A percentile compares a stretch with the other conserved stretches of the same genome.
Conservation (phyloP, 2,329 filamentous ascomycete genomes). For the Aspergillus sp. region DNA sequence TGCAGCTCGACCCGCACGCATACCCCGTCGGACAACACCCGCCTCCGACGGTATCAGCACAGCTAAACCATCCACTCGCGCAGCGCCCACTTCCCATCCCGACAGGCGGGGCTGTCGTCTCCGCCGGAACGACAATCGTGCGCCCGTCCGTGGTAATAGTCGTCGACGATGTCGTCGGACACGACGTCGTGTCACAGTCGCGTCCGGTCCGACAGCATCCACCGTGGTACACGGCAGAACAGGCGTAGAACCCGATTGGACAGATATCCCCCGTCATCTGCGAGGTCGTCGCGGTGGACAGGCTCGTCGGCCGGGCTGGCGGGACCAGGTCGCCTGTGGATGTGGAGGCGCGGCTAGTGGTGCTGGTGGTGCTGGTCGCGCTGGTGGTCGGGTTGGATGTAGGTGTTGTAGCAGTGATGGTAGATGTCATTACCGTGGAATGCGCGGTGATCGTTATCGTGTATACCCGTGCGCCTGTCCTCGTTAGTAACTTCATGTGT, state of each 20-base stretch:
- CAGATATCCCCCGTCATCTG: conserved; percentile 53
- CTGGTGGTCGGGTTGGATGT: conserved; percentile 30
- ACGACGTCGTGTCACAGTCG: conserved; percentile 78
- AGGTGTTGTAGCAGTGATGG: conserved; percentile 25
- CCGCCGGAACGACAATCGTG: conserved; percentile 66
- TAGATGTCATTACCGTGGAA: conserved; percentile 29
- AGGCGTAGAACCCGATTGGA: conserved; percentile 89
- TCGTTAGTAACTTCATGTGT: neutral
- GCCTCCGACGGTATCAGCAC: conserved; percentile 62
- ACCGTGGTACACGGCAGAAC: conserved; percentile 73
- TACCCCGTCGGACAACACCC: conserved; percentile 84
- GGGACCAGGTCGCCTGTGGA: conserved; percentile 30
- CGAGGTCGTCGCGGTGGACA: conserved; percentile 35
- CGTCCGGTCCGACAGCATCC: conserved; percentile 88
- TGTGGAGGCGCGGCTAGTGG: conserved; percentile 34
- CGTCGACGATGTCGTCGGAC: conserved; percentile 65
- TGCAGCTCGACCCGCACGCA: conserved; percentile 71
- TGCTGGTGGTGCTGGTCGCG: conserved; percentile 35
- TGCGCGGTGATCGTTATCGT: conserved; percentile 35
- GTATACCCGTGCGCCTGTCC: conserved; percentile 32
- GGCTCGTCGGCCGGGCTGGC: conserved; percentile 39
- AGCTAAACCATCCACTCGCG: conserved; percentile 76
- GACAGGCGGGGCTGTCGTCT: conserved; percentile 35
- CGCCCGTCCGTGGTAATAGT: conserved; percentile 63
- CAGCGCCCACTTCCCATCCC: conserved; percentile 50